Conservation (phyloP, 2,329 filamentous ascomycete genomes). For the Fusarium robinianum region DNA sequence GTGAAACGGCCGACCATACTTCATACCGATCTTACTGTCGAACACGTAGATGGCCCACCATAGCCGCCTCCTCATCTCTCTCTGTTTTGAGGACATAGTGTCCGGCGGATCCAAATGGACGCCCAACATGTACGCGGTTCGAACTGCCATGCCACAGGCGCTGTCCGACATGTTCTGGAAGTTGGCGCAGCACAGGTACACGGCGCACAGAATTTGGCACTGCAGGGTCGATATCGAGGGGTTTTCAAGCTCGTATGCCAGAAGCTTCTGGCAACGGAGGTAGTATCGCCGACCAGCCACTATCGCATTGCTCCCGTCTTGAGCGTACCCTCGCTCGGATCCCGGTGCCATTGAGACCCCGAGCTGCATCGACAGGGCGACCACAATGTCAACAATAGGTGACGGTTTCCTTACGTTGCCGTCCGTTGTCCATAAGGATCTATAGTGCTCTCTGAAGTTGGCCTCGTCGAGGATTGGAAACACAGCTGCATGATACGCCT, state of each 20-base stretch:
- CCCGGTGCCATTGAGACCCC: slow-evolving; percentile 31
- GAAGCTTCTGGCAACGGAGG: slow-evolving; percentile 48
- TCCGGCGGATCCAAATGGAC: slow-evolving; percentile 49
- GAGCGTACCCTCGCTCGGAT: not conserved
- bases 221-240: slow-evolving; percentile 52
- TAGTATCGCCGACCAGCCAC: slow-evolving; percentile 51
- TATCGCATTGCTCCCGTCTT: slow-evolving; percentile 39
- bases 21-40: slow-evolving; percentile 51
- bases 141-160: slow-evolving; percentile 45
- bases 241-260: slow-evolving; percentile 48
- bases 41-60: slow-evolving; percentile 57
- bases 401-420: slow-evolving; percentile 45
- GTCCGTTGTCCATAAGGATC: slow-evolving; percentile 2
- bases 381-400: slow-evolving; percentile 54
- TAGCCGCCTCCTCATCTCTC: slow-evolving; percentile 51
- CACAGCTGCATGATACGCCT: slow-evolving; percentile 46
- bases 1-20: slow-evolving; percentile 48
- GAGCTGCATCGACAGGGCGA: slow-evolving; percentile 56
- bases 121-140: slow-evolving; percentile 50
- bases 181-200: slow-evolving; percentile 51
- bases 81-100: slow-evolving; percentile 35
- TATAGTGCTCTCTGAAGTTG: slow-evolving; percentile 11
- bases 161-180: slow-evolving; percentile 52
- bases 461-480: slow-evolving; percentile 41
- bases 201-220: slow-evolving; percentile 47